Evolutionary conservation across 228 moss, liverwort and hornwort species (phyloP), one percentile per base, ranked within the genome.

Genomic region (Sphagnum fallax): DNA sequence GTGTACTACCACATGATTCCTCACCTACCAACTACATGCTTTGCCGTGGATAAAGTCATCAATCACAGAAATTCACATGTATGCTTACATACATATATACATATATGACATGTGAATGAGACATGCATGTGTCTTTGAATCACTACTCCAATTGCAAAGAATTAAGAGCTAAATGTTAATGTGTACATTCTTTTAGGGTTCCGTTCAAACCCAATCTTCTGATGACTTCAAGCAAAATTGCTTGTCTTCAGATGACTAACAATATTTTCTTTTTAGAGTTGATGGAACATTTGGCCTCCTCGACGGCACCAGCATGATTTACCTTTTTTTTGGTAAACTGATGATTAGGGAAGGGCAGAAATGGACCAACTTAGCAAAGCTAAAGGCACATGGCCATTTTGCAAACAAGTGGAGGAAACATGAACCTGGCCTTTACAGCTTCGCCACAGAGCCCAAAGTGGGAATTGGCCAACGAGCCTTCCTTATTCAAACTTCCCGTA

Each of bases 391-490:
- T 2, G 86, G 88, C 52, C 12, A 51, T 0, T 74, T 70, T 66
- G 89, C 83, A 74, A 96, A 96, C 76, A 89, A 79, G 73, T 96
- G 87, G 77, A 74, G 79, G 12, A 96, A 96, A 67, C 79, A 77
- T 63, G 96, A 96, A 73, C 74, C 78, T 4, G 80, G 89, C 4
- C 65, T 96, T 68, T 93, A 88, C 18, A 86, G 81, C 52, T 67
- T 96, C 50, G 76, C 73, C 65, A 96, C 93, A 47, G 88, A 63
- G 71, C 96, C 93, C 14, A 88, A 72, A 74, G 72, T 92, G 4
- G 96, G 82, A 32, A 91, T 96, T 12, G 96, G 96, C 64, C 96
- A 96, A 77, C 93, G 96, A 5, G 91, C 89, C 6, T 86, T 96
- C 60, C 79, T 96, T 14, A 16, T 96, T 48, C 91, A 87, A 65